A percentile compares a stretch with the other conserved stretches of the same genome.
phyloP scores from a whole-genome alignment of 176 grass and related monocot genomes.

The Cenchrus fungigraminus region DNA sequence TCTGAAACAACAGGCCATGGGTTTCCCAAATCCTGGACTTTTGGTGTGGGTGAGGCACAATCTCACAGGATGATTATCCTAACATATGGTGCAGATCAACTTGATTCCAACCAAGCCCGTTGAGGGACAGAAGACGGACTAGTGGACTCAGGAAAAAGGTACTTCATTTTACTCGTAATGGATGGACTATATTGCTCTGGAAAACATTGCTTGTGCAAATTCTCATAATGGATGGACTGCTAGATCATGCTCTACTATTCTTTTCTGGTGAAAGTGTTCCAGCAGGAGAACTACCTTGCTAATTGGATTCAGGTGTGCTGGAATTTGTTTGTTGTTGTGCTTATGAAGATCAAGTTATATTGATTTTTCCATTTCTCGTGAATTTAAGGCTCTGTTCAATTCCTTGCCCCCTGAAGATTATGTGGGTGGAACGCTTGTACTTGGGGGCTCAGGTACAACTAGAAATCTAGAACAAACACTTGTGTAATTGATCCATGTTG shows the following conservation, averaged over 20 bases:
- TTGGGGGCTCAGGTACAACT: conserved; percentile 79
- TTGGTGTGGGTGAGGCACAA: background rate
- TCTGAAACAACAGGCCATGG: background rate
- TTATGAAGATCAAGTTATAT: conserved; percentile 10
- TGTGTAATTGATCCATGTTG: conserved; percentile 18
- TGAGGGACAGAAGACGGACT: conserved; percentile 94
- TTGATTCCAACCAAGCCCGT: conserved; percentile 72
- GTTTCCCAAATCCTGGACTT: background rate
- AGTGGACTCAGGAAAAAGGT: conserved; percentile 93
- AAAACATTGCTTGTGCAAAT: background rate
- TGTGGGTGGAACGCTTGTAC: conserved; percentile 69
- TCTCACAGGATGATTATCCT: conserved; percentile 9
- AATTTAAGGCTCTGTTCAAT: conserved; percentile 80
- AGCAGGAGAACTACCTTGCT: conserved; percentile 84
- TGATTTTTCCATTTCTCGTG: conserved; percentile 34
- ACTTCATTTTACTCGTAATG: background rate
- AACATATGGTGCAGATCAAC: conserved; percentile 53
- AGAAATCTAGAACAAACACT: conserved; percentile 1
- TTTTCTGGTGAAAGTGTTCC: conserved; percentile 90
- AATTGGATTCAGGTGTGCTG: conserved; percentile 90
- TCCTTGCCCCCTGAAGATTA: conserved; percentile 82
- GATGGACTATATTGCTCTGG: background rate
- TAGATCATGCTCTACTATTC: conserved; percentile 11
- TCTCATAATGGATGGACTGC: background rate
- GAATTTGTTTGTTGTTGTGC: conserved; percentile 20